A percentile compares a stretch with the other conserved stretches of the same genome.
Conservation (phyloP, 805 yeast species). For the Metschnikowia continentalis region DNA sequence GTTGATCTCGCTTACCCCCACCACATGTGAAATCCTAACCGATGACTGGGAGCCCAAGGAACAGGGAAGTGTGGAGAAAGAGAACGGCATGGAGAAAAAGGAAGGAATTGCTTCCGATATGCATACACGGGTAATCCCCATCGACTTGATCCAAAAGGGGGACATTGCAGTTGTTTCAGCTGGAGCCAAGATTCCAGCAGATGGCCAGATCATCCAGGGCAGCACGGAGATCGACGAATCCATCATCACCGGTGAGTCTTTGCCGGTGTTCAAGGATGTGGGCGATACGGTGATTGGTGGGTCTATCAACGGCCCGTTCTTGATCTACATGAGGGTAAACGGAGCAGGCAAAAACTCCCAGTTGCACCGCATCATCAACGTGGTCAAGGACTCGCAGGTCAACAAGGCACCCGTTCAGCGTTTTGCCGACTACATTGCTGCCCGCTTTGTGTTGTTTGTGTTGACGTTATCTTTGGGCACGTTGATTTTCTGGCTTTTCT, state of each 20-base stretch:
- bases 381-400: conserved; percentile 87
- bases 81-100: conserved; percentile 3
- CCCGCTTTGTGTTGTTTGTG: conserved; percentile 79
- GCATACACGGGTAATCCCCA: conserved; percentile 49
- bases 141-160: conserved; percentile 70
- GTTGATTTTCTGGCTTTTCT: conserved; percentile 42
- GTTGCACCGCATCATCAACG: conserved; percentile 76
- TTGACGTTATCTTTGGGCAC: conserved; percentile 60
- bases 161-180: conserved; percentile 80
- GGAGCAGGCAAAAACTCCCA: conserved; percentile 81
- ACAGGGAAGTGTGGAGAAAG: neutral
- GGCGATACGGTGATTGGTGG: conserved; percentile 83
- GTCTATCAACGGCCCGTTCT: conserved; percentile 77
- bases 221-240: conserved; percentile 85
- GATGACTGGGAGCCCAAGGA: conserved; percentile 23
- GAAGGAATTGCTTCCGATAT: conserved; percentile 21
- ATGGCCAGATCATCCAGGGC: conserved; percentile 77
- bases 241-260: conserved; percentile 85
- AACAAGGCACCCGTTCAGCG: conserved; percentile 87
- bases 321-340: conserved; percentile 63
- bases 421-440: conserved; percentile 79
- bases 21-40: conserved; percentile 61
- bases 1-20: conserved; percentile 75
- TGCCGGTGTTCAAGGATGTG: conserved; percentile 58
- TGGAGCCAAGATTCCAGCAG: conserved; percentile 88